Base-by-base conservation (phyloP, 768 basidiomycete genomes). In the Boletus vermiculosoides region DNA sequence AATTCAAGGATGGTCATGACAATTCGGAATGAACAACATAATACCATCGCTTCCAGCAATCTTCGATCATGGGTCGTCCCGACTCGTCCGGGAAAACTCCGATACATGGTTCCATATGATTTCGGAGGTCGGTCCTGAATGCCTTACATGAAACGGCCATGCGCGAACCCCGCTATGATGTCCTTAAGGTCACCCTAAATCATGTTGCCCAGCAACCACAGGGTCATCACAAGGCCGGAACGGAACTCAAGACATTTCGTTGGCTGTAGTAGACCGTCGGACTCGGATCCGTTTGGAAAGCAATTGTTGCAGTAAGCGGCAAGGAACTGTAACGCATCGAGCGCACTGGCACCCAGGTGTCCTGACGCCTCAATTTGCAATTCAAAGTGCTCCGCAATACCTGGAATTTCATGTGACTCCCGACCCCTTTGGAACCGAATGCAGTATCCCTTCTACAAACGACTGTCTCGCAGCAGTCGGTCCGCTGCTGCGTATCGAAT, bases 91-190 rank as follows among this genome's bases (percentile, higher is more conserved):
- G 20, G 8, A 36, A 16, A n/a, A 25, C 18, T 5, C 45, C 59
- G 63, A 55, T 41, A 50, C 59, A 37, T 16, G 33, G 8, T 30
- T 42, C 40, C 40, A 22, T 28, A 31, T 28, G 22, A 20, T 41
- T 25, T 52, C 47, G 58, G 51, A 31, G 28, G 51, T 51, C 59
- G 63, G 63, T 45, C 62, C 61, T 45, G 42, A 11, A 18, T 15
- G 13, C 22, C 16, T 20, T 20, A n/a, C 30, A 52, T 36, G 58
- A 31, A 11, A 41, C 16, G 18, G 12, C 40, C 54, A 56, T 47
- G 48, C 44, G 31, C 20, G 31, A 47, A 42, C 52, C 58, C 51
- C 58, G 22, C 63, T 47, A 37, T 56, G 40, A 37, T 34, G 40
- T 59, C 20, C 30, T 33, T 10, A 52, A 40, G 16, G 25, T 15